Evolutionary conservation across 345 rosid genomes (phyloP).

Genomic region (Aegle marmelos): DNA sequence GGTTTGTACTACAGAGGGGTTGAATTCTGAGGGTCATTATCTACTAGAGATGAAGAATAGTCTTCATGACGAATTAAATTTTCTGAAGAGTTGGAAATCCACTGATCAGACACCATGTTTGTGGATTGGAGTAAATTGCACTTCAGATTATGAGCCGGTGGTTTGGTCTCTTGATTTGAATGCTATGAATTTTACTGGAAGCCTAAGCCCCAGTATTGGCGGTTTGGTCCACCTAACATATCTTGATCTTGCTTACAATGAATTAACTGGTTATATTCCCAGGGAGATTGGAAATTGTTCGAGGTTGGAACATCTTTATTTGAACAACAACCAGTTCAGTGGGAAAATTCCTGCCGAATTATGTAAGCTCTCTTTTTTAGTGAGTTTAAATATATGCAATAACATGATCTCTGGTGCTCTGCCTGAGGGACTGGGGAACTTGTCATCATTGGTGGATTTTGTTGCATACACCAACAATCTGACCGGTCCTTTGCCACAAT

Average conservation of each 20-base stretch:
- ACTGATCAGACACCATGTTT: constrained; percentile 70
- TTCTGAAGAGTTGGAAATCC: constrained; percentile 62
- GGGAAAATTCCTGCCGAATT: constrained; percentile 64
- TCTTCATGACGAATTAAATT: constrained; percentile 44
- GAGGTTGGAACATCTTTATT: constrained; percentile 41
- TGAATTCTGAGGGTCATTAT: constrained; percentile 66
- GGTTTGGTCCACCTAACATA: constrained; percentile 49
- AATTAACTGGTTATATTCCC: constrained; percentile 56
- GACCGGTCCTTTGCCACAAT: constrained; percentile 72
- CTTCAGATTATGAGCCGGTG: constrained; percentile 34
- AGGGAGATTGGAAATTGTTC: constrained; percentile 70
- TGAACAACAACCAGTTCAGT: constrained; percentile 67
- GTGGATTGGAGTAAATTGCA: constrained; percentile 85
- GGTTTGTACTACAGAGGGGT: constrained; percentile 43
- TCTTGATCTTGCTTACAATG: constrained; percentile 67
- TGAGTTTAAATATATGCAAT: constrained; percentile 62
- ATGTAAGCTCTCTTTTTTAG: constrained; percentile 37
- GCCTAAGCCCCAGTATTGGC: constrained; percentile 64
- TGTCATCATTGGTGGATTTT: constrained; percentile 62
- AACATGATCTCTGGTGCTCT: constrained; percentile 73
- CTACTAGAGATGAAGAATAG: constrained; percentile 62
- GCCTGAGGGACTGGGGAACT: constrained; percentile 65
- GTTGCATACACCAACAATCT: constrained; percentile 78
- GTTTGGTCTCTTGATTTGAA: constrained; percentile 65
- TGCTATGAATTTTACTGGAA: constrained; percentile 80